Evolutionary conservation across 495 filamentous ascomycete species (phyloP), one percentile per base, ranked within the genome.

Genomic region (Articulospora tetracladia): DNA sequence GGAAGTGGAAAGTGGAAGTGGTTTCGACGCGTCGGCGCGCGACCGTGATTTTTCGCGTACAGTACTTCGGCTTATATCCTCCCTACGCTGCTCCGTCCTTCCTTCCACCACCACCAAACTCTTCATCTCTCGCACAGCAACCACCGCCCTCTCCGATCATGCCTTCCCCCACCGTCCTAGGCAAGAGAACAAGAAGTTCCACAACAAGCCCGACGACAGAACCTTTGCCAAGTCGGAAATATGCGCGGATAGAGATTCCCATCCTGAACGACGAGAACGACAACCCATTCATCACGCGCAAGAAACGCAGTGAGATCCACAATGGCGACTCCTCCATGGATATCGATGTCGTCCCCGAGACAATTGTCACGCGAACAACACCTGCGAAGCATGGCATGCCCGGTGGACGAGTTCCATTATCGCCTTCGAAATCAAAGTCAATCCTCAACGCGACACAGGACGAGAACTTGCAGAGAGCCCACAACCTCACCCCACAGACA

Each of bases 141-240:
- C 17, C 30, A 34, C 32, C 10, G 27, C 51, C 51, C 19, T 50
- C 47, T 27, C 6, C 47, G 12, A 22, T 26, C 25, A 50, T 50
- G 25, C 47, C 49, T 50, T 61, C 81, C 65, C 76, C 79, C 62
- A 78, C 83, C 56, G 79, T 86, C 53, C 76, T 91, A 54, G 87
- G 88, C 70, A 92, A 95, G 83, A 85, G 91, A 66, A 81, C 81
- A 71, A 77, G 86, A 77, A 72, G 74, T 69, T 74, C 76, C 63
- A 64, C 71, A 68, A 66, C 78, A 66, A 73, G 77, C 72, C 85
- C 90, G 91, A 87, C 39, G 51, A 50, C 53, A 50, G 67, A 50
- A 54, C 27, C 48, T 26, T 44, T 34, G 66, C 51, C 52, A 55
- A 68, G 53, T 71, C 63, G 54, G 58, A 65, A 65, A 59, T 23